Percentiles rank a stretch among this genome's conserved stretches.
These are phyloP conservation scores for Fraxinus excelsior DNA, from an alignment of 257 asterid species.

Conservation along the genomic window DNA sequence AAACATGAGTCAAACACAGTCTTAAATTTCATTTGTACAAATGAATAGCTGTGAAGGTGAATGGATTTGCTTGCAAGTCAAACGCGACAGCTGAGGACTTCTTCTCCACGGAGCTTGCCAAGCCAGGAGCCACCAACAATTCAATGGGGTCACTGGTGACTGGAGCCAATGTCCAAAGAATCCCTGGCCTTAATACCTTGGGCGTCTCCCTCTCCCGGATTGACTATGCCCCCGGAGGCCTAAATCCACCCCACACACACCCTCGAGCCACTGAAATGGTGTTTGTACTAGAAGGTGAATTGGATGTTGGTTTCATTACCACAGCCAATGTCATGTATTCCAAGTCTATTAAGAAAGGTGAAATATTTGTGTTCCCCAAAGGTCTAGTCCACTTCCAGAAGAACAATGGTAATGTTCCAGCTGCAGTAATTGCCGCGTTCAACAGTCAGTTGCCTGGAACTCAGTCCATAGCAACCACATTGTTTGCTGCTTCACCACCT, in stretches of 20 bases:
- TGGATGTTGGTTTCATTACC: constrained; percentile 69
- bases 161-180: constrained; percentile 53
- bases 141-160: constrained; percentile 54
- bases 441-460: constrained; percentile 82
- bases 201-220: constrained; percentile 64
- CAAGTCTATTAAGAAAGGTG: constrained; percentile 50
- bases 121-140: constrained; percentile 52
- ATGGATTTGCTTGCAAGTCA: constrained; percentile 56
- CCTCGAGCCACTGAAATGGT: constrained; percentile 72
- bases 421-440: constrained; percentile 62
- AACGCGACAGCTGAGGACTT: constrained; percentile 60
- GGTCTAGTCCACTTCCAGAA: constrained; percentile 79
- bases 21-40: neutral
- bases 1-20: too few species aligned
- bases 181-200: constrained; percentile 77
- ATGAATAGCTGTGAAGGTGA: constrained; percentile 47
- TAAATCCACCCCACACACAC: constrained; percentile 71
- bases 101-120: constrained; percentile 45
- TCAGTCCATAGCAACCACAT: constrained; percentile 50
- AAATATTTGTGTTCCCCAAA: constrained; percentile 59
- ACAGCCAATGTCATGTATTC: constrained; percentile 61
- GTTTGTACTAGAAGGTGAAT: constrained; percentile 54
- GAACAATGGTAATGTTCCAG: constrained; percentile 54
- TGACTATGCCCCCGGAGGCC: constrained; percentile 74
- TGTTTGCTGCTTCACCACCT: constrained; percentile 54